These are phyloP conservation scores for Nicotiana tomentosiformis DNA, from an alignment of 257 asterid genomes.

Conservation along the genomic window DNA sequence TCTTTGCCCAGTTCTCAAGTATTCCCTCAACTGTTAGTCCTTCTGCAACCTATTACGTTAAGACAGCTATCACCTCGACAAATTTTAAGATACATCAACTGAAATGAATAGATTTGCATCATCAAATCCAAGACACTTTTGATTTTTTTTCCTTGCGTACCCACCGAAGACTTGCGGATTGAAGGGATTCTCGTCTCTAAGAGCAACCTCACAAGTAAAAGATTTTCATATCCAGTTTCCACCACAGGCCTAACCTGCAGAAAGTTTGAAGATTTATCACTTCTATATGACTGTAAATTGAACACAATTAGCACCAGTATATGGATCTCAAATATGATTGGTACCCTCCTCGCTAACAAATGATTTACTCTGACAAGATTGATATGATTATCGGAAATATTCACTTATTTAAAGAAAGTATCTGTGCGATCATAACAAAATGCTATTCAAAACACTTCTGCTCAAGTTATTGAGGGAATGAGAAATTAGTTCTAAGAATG, in stretches of 20 bases:
- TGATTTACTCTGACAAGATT: background rate
- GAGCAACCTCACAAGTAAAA: conserved; percentile 83
- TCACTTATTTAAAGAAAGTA: background rate
- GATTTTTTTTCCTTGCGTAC: conserved; percentile 23
- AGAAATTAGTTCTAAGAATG: background rate
- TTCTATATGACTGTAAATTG: background rate
- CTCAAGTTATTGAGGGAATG: background rate
- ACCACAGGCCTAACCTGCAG: conserved; percentile 95
- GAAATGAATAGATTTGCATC: background rate
- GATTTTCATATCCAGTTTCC: conserved; percentile 91
- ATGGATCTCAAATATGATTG: background rate
- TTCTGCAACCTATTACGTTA: conserved; percentile 62
- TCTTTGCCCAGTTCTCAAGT: conserved; percentile 66
- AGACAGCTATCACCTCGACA: conserved; percentile 17
- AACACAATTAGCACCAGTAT: background rate
- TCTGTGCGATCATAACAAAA: background rate
- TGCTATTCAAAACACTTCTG: background rate
- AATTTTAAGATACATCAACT: conserved; percentile 12
- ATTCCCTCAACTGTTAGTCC: conserved; percentile 63
- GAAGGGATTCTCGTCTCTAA: conserved; percentile 69
- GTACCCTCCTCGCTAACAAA: background rate
- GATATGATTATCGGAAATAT: background rate
- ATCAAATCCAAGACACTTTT: background rate
- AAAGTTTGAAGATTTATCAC: conserved; percentile 14
- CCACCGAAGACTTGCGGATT: conserved; percentile 72